Evolutionary conservation across 1,284 basidiomycete species (phyloP).

Genomic region (Pseudozyma sp.): DNA sequence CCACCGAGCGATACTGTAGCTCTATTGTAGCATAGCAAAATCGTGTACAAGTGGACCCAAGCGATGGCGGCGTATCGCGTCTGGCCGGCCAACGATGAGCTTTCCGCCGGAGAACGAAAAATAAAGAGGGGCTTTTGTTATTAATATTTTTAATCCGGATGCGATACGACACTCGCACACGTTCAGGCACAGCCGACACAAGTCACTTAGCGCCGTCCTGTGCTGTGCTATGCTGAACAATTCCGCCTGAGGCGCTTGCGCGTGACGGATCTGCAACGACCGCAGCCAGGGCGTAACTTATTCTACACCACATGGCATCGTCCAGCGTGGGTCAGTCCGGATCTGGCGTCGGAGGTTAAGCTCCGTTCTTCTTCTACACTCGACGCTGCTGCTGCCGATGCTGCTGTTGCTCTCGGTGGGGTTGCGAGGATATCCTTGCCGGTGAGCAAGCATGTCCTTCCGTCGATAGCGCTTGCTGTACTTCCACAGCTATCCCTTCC

Average conservation of each 20-base stretch:
- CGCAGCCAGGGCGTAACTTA: no score
- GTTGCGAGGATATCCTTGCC: no score
- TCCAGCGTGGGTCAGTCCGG: background rate
- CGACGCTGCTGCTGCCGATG: background rate
- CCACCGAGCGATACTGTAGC: no score
- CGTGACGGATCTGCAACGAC: no score
- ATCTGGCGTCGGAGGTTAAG: background rate
- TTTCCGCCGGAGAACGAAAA: no score
- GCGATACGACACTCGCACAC: background rate
- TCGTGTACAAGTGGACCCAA: no score
- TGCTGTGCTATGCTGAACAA: background rate
- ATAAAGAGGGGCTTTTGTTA: background rate
- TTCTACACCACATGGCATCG: background rate
- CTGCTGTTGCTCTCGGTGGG: background rate
- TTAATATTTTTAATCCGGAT: background rate
- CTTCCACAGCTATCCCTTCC: no score
- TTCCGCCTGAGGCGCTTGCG: background rate
- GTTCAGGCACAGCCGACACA: background rate
- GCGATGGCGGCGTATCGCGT: no score
- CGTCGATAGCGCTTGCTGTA: no score
- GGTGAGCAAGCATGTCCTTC: no score
- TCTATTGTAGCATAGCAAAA: no score
- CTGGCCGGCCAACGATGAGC: no score
- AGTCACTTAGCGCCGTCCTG: background rate
- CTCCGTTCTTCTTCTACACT: background rate